Conservation (phyloP, 306 rosid species). For the Geum urbanum region DNA sequence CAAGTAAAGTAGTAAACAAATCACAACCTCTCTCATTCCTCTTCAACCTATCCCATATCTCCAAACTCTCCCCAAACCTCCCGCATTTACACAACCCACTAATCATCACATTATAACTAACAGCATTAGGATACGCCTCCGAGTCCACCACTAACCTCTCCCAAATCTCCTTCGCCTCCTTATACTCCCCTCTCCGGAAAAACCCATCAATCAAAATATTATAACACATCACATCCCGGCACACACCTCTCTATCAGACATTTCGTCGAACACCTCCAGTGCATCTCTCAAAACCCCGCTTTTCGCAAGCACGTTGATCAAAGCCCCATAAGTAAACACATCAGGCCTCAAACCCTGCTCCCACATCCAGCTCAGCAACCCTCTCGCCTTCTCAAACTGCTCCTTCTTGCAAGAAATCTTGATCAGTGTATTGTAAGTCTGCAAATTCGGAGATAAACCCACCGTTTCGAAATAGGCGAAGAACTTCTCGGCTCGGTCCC, state of each 20-base stretch:
- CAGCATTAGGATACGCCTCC: slow-evolving; percentile 57
- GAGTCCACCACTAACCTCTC: slow-evolving; percentile 53
- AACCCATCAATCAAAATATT: slow-evolving; percentile 77
- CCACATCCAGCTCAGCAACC: slow-evolving; percentile 65
- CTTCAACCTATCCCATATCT: slow-evolving; percentile 85
- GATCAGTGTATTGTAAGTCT: slow-evolving; percentile 61
- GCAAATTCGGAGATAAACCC: slow-evolving; percentile 58
- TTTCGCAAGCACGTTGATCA: slow-evolving; percentile 51
- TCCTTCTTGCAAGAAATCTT: slow-evolving; percentile 67
- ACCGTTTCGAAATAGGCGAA: slow-evolving; percentile 49
- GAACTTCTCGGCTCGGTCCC: slow-evolving; percentile 63
- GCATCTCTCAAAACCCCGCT: slow-evolving; percentile 50
- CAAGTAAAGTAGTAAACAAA: slow-evolving; percentile 46
- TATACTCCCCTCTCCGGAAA: slow-evolving; percentile 48
- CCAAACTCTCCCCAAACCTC: slow-evolving; percentile 61
- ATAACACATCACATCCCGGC: slow-evolving; percentile 74
- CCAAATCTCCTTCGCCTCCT: slow-evolving; percentile 67
- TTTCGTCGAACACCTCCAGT: slow-evolving; percentile 77
- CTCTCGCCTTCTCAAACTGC: slow-evolving; percentile 61
- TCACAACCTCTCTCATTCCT: slow-evolving; percentile 47
- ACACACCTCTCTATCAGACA: slow-evolving; percentile 65
- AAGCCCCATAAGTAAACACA: slow-evolving; percentile 57
- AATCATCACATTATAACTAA: slow-evolving; percentile 77
- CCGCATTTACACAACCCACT: slow-evolving; percentile 77
- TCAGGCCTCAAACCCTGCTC: slow-evolving; percentile 53